Conservation (phyloP, 176 grass and related monocot species). For the Ampelocalamus luodianensis region DNA sequence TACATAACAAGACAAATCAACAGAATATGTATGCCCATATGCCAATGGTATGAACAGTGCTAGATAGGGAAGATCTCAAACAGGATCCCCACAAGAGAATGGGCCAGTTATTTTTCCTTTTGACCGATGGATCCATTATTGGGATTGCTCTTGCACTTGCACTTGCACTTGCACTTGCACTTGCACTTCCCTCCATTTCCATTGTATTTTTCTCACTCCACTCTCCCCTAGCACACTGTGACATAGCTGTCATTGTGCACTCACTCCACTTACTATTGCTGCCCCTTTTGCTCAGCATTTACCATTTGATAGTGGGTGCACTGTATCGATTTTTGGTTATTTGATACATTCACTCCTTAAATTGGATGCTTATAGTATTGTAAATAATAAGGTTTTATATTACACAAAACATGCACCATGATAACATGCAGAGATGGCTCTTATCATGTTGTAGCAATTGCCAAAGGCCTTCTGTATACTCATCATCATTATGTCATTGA, state of each 20-base stretch:
- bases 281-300: conserved; percentile 41
- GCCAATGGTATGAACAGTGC: conserved; percentile 40
- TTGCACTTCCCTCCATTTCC: conserved; percentile 52
- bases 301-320: conserved; percentile 34
- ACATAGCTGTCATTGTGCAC: conserved; percentile 49
- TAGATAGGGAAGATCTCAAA: conserved; percentile 64
- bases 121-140: conserved; percentile 37
- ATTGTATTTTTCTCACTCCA: conserved; percentile 47
- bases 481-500: conserved; percentile 1
- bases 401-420: conserved; percentile 13
- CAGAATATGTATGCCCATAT: conserved; percentile 43
- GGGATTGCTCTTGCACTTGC: conserved; percentile 52
- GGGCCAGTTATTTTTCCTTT: conserved; percentile 41
- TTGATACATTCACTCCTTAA: conserved; percentile 22
- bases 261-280: conserved; percentile 44
- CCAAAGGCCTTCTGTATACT: background rate
- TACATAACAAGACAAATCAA: conserved; percentile 48
- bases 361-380: background rate
- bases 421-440: conserved; percentile 29
- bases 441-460: background rate
- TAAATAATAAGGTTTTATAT: conserved; percentile 15
- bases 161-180: background rate
- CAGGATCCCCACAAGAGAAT: conserved; percentile 42
- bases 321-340: conserved; percentile 38
- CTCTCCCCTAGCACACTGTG: conserved; percentile 44